phyloP scores from a whole-genome alignment of 1,139 yeast species.

The Candida sanyaensis region DNA sequence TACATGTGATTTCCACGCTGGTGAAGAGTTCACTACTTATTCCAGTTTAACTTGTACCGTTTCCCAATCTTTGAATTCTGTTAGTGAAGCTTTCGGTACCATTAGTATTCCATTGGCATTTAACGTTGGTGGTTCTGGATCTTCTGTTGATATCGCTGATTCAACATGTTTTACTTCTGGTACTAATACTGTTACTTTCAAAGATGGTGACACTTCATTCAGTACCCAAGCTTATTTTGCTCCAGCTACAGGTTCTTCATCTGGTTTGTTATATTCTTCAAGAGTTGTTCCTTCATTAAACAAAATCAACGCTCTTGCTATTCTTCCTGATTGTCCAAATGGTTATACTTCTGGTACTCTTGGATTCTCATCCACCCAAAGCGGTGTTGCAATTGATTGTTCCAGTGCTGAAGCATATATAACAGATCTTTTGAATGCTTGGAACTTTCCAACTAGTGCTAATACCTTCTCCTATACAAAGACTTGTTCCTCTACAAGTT shows the following conservation, averaged over 20 bases:
- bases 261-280: neutral
- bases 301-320: conserved; percentile 18
- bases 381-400: conserved; percentile 23
- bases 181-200: conserved; percentile 26
- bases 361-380: conserved; percentile 17
- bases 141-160: conserved; percentile 20
- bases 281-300: conserved; percentile 10
- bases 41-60: conserved; percentile 29
- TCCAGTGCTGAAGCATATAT: conserved; percentile 20
- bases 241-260: neutral
- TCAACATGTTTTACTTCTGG: conserved; percentile 25
- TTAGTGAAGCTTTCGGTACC: conserved; percentile 10
- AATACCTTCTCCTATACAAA: conserved; percentile 11
- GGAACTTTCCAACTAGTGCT: conserved; percentile 20
- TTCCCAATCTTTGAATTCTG: conserved; percentile 8
- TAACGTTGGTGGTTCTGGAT: conserved; percentile 26
- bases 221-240: conserved; percentile 18
- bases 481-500: conserved; percentile 18
- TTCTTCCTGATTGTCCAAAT: conserved; percentile 24
- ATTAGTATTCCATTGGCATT: conserved; percentile 28
- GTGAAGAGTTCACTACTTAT: conserved; percentile 22
- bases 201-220: conserved; percentile 27
- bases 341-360: conserved; percentile 28
- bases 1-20: conserved; percentile 24
- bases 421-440: conserved; percentile 24